Evolutionary conservation across 1,284 basidiomycete species (phyloP), one percentile per base, ranked within the genome.

Genomic region (Ustanciosporium gigantosporum): DNA sequence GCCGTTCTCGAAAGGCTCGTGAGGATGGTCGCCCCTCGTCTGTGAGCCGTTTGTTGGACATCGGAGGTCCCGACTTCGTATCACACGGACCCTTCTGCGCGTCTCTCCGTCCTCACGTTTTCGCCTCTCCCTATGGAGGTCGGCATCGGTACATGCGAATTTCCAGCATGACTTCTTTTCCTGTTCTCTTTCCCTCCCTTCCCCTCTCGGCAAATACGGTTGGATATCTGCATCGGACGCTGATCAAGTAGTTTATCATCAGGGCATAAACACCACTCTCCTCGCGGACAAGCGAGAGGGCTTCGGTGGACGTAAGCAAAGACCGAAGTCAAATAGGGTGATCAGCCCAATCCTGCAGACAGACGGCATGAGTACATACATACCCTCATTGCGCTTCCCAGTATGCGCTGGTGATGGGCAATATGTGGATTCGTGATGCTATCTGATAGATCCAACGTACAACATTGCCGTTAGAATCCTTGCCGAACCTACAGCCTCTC

Each of bases 251-350:
- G 8, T 34, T 34, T 34, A 34, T 17, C n/a, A 34, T 22, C 36
- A 37, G 6, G 36, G 36, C 36, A 37, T 35, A 37, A 22, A 6
- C 42, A 41, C 43, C 21, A 40, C 4, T 41, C 40, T 65, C 61
- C 61, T 65, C 61, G 61, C 61, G 56, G 61, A 56, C 50, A 65
- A 50, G 61, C 56, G 61, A 65, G 61, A 65, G 61, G 61, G 61
- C 61, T 65, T 56, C 61, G 56, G 32, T 25, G 61, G 61, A 59
- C n/a, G n/a, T n/a, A 53, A 32, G 14, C 13, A 53, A 15, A 44
- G 59, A 62, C 59, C 42, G 59, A 52, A 46, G 53, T 50, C 52
- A 31, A 37, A 27, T 43, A n/a, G n/a, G n/a, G 45, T 57, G 47
- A 62, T 62, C 48, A 45, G 36, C 36, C 36, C 13, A 13, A 6